phyloP scores from a whole-genome alignment of 805 yeast genomes.

The Hanseniaspora thailandica region DNA sequence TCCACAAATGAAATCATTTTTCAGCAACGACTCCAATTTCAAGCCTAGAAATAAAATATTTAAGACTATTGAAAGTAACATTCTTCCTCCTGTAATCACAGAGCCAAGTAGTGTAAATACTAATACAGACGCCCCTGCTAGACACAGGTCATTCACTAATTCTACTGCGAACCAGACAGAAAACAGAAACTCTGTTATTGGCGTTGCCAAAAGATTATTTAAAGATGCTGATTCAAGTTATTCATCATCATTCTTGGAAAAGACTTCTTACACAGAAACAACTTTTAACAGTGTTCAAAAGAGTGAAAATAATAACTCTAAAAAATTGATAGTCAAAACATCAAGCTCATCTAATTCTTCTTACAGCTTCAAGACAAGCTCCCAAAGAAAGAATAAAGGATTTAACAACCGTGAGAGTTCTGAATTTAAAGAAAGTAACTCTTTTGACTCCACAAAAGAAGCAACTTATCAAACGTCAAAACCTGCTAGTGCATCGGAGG shows the following conservation, averaged over 20 bases:
- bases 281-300: conserved; percentile 11
- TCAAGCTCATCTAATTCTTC: not conserved
- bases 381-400: conserved; percentile 27
- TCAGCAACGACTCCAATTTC: conserved; percentile 26
- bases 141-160: conserved; percentile 5
- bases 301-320: conserved; percentile 11
- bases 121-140: not conserved
- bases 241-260: not conserved
- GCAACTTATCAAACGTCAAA: not conserved
- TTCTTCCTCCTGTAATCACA: not conserved
- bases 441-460: not conserved
- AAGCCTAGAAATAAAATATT: conserved; percentile 28
- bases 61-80: conserved; percentile 23
- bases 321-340: not conserved
- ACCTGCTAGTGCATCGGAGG: not conserved
- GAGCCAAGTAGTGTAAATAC: not conserved
- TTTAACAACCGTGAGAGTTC: conserved; percentile 22
- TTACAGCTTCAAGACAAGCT: conserved; percentile 7
- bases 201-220: not conserved
- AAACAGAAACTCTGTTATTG: conserved; percentile 3
- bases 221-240: not conserved
- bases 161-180: not conserved
- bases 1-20: conserved; percentile 26
- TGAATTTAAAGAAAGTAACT: conserved; percentile 15
- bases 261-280: not conserved